Base-by-base conservation (phyloP, 768 basidiomycete species). In the Tephrocybe rancida region DNA sequence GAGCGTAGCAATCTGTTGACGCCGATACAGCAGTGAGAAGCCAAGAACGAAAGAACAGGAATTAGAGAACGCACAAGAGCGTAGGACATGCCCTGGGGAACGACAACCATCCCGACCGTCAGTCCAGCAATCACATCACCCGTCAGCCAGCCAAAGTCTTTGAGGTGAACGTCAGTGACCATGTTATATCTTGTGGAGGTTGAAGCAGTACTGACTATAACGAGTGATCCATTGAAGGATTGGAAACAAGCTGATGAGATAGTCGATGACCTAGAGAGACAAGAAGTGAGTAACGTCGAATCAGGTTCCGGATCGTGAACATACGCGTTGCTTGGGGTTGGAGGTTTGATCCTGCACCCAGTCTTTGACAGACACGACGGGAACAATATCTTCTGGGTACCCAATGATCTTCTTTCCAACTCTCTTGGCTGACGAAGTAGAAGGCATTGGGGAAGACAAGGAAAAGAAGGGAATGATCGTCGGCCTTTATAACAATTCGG, bases 21-120 rank as follows among this genome's bases (percentile, higher is more conserved):
- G 21, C 21, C n/a, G 29, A 46, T 19, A 29, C 5, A 48, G 27
- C 26, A 48, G 24, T 43, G 29, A n/a, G 18, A 25, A 38, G 42
- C 39, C 35, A 30, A 19, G 9, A 37, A 47, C 18, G 42, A 41
- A 43, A n/a, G 9, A 30, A 26, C 26, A 37, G 48, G 11, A 26
- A 2, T 24, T 21, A 2, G 5, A 24, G 50, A 21, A 16, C 57
- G 18, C 68, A 88, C 89, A 72, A 80, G 76, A 24, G 91, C 91
- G 62, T 93, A 96, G 1, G 92, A 95, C 87, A 95, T 90, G 54
- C 87, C 81, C 71, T 99, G 96, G 0, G 96, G 96, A 5, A 98
- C 94, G 43, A 98, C 77, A 10, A 99, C 96, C 63, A 97, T 87
- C 24, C 96, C 96, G 57, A 98, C 93, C 0, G 96, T 98, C 35